Evolutionary conservation across 768 basidiomycete genomes (phyloP), one percentile per base, ranked within the genome.

Genomic region (Lenzites betulinus): DNA sequence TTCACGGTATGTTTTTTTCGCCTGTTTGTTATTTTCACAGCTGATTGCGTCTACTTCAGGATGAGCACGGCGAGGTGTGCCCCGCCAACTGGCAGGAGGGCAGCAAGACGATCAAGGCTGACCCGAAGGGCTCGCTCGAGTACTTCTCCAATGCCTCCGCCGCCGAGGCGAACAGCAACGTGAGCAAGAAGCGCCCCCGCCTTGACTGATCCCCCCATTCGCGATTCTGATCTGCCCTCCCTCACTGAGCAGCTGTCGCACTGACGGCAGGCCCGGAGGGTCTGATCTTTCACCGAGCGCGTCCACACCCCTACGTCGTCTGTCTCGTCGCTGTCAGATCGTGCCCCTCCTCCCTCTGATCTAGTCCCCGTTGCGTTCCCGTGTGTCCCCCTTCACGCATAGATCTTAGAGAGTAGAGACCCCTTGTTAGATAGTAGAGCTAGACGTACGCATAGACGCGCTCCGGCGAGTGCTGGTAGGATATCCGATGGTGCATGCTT

Each of bases 1-100:
- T 93, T 90, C 74, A 86, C 85, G 13, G 90, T 92, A 70, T 42
- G 86, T 78, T 6, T 33, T 26, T 30, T 15, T 3, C 30, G 49
- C 49, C 52, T 15, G n/a, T 41, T 15, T 54, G 46, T n/a, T 55
- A 3, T 13, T 52, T 30, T 25, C 16, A 8, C 22, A 4, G 9
- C 46, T 35, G 20, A 47, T 35, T 60, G 41, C 52, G 46, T 25
- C 38, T 44, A 20, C 42, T 52, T 16, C 60, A 90, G 91, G 94
- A 96, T 62, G 79, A 87, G 73, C 83, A 93, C 70, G 95, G 95
- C 25, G 93, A 97, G 73, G 94, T 95, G 22, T 96, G 94, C 80
- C 95, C 94, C 16, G 89, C 86, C 13, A 92, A 92, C 75, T 96
- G 94, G 94, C 86, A 78, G 16, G 87, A 92, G 69, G 90, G 92